Percentiles rank a stretch among this genome's conserved stretches.
Evolutionary conservation across 1,284 basidiomycete species (phyloP).

Genomic region (Heliocybe sulcata): DNA sequence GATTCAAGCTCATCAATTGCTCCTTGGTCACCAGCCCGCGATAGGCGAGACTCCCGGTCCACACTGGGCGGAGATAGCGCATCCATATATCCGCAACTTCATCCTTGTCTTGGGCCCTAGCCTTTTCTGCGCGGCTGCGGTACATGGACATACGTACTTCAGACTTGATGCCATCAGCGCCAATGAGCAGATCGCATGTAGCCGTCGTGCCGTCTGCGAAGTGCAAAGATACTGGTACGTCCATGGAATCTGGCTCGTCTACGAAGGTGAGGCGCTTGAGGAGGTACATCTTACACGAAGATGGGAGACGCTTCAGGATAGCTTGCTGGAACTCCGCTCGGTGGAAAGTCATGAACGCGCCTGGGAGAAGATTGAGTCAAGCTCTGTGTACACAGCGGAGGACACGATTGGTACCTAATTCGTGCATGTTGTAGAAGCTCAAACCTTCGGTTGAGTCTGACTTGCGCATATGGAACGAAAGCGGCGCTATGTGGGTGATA

Average conservation of each 20-base stretch:
- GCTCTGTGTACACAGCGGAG: background rate
- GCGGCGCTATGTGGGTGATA: background rate
- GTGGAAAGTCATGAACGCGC: background rate
- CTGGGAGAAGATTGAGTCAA: background rate
- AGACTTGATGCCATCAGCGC: slow-evolving; percentile 43
- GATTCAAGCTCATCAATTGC: slow-evolving; percentile 11
- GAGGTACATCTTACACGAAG: slow-evolving; percentile 28
- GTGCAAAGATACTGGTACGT: slow-evolving; percentile 19
- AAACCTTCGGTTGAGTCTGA: background rate
- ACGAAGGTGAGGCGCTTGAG: slow-evolving; percentile 31
- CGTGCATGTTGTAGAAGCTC: background rate
- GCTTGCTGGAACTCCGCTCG: slow-evolving; percentile 3
- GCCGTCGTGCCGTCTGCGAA: slow-evolving; percentile 37
- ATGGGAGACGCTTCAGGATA: slow-evolving; percentile 18
- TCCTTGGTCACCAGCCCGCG: slow-evolving; percentile 27
- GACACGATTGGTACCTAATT: background rate
- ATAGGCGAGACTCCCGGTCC: slow-evolving; percentile 28
- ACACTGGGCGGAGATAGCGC: slow-evolving; percentile 24
- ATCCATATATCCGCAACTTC: slow-evolving; percentile 3
- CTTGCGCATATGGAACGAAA: background rate
- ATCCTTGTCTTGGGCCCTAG: background rate
- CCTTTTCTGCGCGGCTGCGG: background rate
- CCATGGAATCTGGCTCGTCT: slow-evolving; percentile 13
- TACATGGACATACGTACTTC: slow-evolving; percentile 22
- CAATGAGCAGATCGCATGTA: slow-evolving; percentile 39